These are phyloP conservation scores for Diutina rugosa DNA, from an alignment of 1,139 yeast species.

Conservation along the genomic window DNA sequence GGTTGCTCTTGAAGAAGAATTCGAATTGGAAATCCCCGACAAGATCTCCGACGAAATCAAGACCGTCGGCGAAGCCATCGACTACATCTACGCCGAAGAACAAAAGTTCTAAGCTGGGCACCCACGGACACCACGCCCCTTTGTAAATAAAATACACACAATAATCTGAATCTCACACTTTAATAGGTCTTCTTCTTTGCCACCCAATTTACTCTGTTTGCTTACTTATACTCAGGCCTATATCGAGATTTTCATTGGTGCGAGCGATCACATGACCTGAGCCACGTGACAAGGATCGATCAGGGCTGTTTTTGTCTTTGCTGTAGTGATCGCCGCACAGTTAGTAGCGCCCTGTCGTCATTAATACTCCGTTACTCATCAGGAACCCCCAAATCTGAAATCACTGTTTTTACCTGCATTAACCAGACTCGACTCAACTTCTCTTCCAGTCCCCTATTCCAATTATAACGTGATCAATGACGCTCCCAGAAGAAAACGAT, in stretches of 20 bases:
- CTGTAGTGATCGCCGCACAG: not conserved
- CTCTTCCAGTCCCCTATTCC: not conserved
- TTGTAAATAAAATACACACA: not conserved
- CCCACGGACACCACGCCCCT: not conserved
- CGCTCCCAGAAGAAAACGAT: not conserved
- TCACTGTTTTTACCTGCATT: not conserved
- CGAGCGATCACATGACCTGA: not conserved
- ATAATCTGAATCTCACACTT: not conserved
- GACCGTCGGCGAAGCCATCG: constrained; percentile 58
- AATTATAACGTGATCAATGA: not conserved
- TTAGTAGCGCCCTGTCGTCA: too few relatives aligned
- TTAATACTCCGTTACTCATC: not conserved
- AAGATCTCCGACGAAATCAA: constrained; percentile 55
- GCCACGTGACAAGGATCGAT: not conserved
- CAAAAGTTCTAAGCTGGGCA: constrained; percentile 20
- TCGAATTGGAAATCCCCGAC: constrained; percentile 59
- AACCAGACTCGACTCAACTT: too few relatives aligned
- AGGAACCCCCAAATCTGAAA: not conserved
- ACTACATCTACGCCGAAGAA: constrained; percentile 42
- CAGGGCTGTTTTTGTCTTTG: not conserved
- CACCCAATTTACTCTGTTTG: too few relatives aligned
- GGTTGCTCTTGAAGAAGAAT: constrained; percentile 64
- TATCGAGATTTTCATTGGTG: not conserved
- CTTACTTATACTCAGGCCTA: too few relatives aligned
- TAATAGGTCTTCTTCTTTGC: too few relatives aligned